Base-by-base conservation (phyloP, 1,284 basidiomycete species). In the Apiotrichum laibachii region DNA sequence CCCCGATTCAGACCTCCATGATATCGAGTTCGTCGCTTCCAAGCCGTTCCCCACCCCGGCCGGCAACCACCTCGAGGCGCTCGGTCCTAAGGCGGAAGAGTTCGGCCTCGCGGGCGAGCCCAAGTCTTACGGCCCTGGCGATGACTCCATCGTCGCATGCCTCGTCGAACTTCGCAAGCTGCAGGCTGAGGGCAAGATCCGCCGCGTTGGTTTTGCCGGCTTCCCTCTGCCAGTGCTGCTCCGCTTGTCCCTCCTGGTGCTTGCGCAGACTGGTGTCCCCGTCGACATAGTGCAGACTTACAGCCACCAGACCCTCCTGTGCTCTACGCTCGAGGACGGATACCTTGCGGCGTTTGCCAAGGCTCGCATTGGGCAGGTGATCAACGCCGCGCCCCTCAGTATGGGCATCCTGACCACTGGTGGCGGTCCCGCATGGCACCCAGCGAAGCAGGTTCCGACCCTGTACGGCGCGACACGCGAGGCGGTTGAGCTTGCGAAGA, bases 221-320 rank as follows among this genome's bases (percentile, higher is more conserved):
- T 96, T 89, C 71, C 92, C 93, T 0, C 82, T 98, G n/a, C 89
- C 92, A 2, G 87, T 88, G 1, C 83, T 98, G 15, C 83, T 99
- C 11, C 87, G 95, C 11, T 79, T 97, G 18, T 85, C 90, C 18
- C 82, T 90, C 19, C 81, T 98, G 50, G 84, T 91, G 59, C 59
- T 66, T 3, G 45, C 45, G n/a, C 83, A 87, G 69, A 85, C 81
- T 11, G 77, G 85, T 8, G 84, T 85, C 11, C 69, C 66, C 0
- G 73, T 95, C 59, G 92, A 94, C 73, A 82, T 88, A 46, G 64
- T 96, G 40, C 84, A 94, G 61, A 88, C 88, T 13, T 96, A 93
- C 78, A 87, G 86, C n/a, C 90, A 95, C 73, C 84, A 90, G 52
- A 88, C 85, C 35, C 80, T 95, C n/a, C 89, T 92, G 72, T 93